Base-by-base conservation (phyloP, 2,329 filamentous ascomycete genomes). In the Aspergillus aculeatus region DNA sequence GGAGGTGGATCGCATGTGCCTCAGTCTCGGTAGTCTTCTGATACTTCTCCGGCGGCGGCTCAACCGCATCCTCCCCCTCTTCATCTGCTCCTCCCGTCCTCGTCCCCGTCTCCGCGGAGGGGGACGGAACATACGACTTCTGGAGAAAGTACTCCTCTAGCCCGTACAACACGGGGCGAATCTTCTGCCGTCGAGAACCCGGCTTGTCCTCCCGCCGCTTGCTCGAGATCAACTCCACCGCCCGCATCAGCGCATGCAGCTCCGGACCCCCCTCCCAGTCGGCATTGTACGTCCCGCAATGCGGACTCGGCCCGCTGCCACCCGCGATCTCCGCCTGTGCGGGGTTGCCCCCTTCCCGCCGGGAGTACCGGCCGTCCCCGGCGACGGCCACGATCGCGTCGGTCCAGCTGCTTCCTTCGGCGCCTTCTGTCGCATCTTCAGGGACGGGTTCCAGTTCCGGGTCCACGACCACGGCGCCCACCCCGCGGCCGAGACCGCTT, bases 61-160 rank as follows among this genome's bases (percentile, higher is more conserved):
- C 60, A 1, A 12, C 32, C 11, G 50, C 47, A 16, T 64, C 59
- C 32, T 35, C 26, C 1, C 16, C n/a, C 38, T 16, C 38, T 1
- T 19, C 38, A 5, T 35, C 14, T 5, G 11, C 38, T 3, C n/a
- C 38, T 44, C 14, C 16, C 5, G 58, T 24, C 5, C 62, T 58
- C 19, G 29, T 41, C 9, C 68, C 86, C 84, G 70, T 35, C 32
- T 35, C 91, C 90, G 50, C 86, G 14, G 35, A 1, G 35, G 41
- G 58, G 38, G 12, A 10, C 12, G 11, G 12, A 16, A 41, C 19
- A 9, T 68, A 64, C 10, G 60, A 60, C 48, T 69, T 64, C 9
- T 85, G 68, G 84, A 87, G 63, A 69, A 78, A 72, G 62, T 75
- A 69, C 35, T 66, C 66, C 66, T 75, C 71, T 5, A 77, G 61